Percentiles rank a stretch among this genome's conserved stretches.
These are phyloP conservation scores for Cunninghamia lanceolata DNA, from an alignment of 75 land plant genomes.

Conservation along the genomic window DNA sequence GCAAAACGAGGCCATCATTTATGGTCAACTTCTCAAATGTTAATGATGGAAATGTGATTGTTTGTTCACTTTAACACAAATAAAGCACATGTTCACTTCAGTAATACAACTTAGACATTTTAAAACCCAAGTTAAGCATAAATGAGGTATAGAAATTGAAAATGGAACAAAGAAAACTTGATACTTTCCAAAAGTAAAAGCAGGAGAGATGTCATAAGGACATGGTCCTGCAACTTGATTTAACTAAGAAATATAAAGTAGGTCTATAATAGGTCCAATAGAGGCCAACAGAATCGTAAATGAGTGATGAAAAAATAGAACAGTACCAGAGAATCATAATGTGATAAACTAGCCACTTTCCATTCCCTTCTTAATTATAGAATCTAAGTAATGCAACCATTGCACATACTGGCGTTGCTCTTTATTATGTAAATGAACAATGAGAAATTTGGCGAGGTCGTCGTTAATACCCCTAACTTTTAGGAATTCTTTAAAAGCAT, in stretches of 20 bases:
- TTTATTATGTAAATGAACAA: slow-evolving; percentile 37
- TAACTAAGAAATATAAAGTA: not conserved
- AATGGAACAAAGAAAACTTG: not conserved
- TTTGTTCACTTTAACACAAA: not conserved
- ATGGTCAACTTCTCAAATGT: not conserved
- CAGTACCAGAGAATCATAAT: not conserved
- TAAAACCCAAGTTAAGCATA: not conserved
- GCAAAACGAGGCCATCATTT: not conserved
- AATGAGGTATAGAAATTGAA: not conserved
- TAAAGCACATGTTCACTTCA: not conserved
- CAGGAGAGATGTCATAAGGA: not conserved
- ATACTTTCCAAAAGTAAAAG: not conserved
- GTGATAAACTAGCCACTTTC: not conserved
- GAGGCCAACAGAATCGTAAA: not conserved
- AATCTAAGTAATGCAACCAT: slow-evolving; percentile 33
- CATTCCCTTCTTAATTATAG: not conserved
- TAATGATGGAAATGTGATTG: not conserved
- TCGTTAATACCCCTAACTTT: slow-evolving; percentile 27
- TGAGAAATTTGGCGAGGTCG: slow-evolving; percentile 32
- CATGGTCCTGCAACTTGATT: not conserved
- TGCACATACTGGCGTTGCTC: slow-evolving; percentile 48
- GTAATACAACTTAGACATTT: not conserved
- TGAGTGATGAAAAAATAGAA: not conserved
- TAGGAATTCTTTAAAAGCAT: slow-evolving; percentile 33
- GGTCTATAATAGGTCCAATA: not conserved